Percentiles rank a stretch among this genome's conserved stretches.
Evolutionary conservation across 345 rosid genomes (phyloP).

Genomic region (Clausena lansium): DNA sequence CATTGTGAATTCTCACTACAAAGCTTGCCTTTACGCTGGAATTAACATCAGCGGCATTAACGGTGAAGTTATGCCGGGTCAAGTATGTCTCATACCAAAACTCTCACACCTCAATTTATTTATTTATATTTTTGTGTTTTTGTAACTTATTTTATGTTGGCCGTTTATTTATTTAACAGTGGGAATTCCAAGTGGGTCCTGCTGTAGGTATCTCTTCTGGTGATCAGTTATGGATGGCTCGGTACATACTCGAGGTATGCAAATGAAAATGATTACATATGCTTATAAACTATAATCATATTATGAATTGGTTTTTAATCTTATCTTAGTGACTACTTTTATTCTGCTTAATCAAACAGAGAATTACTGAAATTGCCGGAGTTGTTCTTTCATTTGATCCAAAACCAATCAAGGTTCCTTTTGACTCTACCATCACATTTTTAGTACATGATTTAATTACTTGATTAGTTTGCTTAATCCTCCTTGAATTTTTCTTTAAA

Average conservation of each 20-base stretch:
- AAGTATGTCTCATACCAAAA: conserved; percentile 29
- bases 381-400: conserved; percentile 77
- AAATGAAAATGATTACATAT: background rate
- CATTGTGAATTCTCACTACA: conserved; percentile 75
- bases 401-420: conserved; percentile 68
- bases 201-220: conserved; percentile 68
- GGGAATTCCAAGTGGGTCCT: conserved; percentile 93
- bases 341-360: conserved; percentile 36
- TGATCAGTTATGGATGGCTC: conserved; percentile 76
- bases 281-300: too few species aligned
- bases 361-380: conserved; percentile 79
- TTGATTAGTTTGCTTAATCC: background rate
- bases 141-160: background rate
- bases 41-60: conserved; percentile 74
- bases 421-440: background rate
- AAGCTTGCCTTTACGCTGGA: conserved; percentile 82
- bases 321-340: too few species aligned
- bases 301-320: too few species aligned
- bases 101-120: background rate
- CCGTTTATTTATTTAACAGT: conserved; percentile 28
- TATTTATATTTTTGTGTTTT: background rate
- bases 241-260: conserved; percentile 77
- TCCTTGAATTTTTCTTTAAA: background rate
- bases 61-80: conserved; percentile 91
- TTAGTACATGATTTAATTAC: background rate